Evolutionary conservation across 2,329 filamentous ascomycete species (phyloP).

Genomic region (Penicillium aurantiogriseum): DNA sequence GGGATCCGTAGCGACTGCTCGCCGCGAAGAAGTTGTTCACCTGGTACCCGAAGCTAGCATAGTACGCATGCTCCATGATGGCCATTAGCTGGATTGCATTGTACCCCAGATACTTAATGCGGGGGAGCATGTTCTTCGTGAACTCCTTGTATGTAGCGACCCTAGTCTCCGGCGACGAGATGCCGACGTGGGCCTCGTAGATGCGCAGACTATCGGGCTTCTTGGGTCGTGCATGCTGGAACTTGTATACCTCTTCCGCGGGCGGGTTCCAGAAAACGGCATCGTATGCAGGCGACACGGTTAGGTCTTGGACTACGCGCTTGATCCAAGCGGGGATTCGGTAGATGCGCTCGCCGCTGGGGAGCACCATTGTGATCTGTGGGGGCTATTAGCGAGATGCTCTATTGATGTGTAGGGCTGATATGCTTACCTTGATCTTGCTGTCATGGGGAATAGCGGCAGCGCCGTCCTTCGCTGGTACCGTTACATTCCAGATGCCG

Average conservation of each 20-base stretch:
- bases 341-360: constrained; percentile 77
- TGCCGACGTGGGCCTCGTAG: constrained; percentile 98
- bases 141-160: constrained; percentile 98
- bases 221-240: constrained; percentile 77
- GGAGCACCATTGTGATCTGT: constrained; percentile 79
- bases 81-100: constrained; percentile 99
- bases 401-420: too few species aligned
- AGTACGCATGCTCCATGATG: constrained; percentile 99
- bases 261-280: constrained; percentile 97
- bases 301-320: constrained; percentile 90
- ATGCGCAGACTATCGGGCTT: constrained; percentile 86
- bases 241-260: constrained; percentile 69
- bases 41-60: constrained; percentile 98
- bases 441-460: constrained; percentile 86
- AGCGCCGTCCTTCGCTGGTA: constrained; percentile 71
- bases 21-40: constrained; percentile 98
- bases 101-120: constrained; percentile 88
- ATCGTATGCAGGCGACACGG: constrained; percentile 88
- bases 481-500: constrained; percentile 79
- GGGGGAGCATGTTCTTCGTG: constrained; percentile 83
- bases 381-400: not conserved
- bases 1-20: constrained; percentile 88
- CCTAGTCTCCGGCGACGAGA: constrained; percentile 83
- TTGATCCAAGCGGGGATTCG: constrained; percentile 95
- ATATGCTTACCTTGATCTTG: constrained; percentile 75